Evolutionary conservation across 495 filamentous ascomycete genomes (phyloP).

Genomic region (Aspergillus leporis): DNA sequence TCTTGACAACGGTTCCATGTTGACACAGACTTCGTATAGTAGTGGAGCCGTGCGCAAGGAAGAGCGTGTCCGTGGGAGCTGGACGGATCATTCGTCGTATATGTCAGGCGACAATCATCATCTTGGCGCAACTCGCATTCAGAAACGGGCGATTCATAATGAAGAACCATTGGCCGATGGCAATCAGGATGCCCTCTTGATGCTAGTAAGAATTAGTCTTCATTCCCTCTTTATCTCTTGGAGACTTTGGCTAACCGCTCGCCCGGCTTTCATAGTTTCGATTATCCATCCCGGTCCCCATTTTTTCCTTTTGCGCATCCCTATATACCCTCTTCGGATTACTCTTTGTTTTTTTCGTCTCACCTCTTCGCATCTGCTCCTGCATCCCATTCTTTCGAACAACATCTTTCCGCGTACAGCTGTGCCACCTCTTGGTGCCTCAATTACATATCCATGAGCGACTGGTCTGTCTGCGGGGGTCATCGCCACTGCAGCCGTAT

Average conservation of each 20-base stretch:
- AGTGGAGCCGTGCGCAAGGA: conserved; percentile 35
- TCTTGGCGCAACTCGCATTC: conserved; percentile 27
- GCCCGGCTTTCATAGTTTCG: conserved; percentile 44
- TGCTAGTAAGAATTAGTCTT: conserved; percentile 33
- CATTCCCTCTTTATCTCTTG: neutral
- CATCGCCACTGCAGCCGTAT: conserved; percentile 30
- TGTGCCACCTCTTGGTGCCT: conserved; percentile 45
- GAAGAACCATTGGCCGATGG: conserved; percentile 28
- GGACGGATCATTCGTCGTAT: conserved; percentile 43
- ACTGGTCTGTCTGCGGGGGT: conserved; percentile 31
- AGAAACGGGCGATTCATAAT: conserved; percentile 31
- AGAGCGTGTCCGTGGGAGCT: conserved; percentile 34
- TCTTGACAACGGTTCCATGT: conserved; percentile 25
- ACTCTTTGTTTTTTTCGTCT: conserved; percentile 41
- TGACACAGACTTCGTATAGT: conserved; percentile 30
- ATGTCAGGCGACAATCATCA: conserved; percentile 38
- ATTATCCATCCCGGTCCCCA: conserved; percentile 47
- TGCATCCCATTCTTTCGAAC: conserved; percentile 36
- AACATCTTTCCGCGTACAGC: conserved; percentile 37
- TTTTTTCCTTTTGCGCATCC: conserved; percentile 42
- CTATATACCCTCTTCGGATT: conserved; percentile 48
- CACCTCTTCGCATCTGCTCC: conserved; percentile 46
- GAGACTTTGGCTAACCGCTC: conserved; percentile 19
- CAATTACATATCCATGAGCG: conserved; percentile 46
- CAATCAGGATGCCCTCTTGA: conserved; percentile 39